A percentile compares a stretch with the other conserved stretches of the same genome.
Conservation (phyloP, 495 filamentous ascomycete genomes). For the Gamarada debralockiae region DNA sequence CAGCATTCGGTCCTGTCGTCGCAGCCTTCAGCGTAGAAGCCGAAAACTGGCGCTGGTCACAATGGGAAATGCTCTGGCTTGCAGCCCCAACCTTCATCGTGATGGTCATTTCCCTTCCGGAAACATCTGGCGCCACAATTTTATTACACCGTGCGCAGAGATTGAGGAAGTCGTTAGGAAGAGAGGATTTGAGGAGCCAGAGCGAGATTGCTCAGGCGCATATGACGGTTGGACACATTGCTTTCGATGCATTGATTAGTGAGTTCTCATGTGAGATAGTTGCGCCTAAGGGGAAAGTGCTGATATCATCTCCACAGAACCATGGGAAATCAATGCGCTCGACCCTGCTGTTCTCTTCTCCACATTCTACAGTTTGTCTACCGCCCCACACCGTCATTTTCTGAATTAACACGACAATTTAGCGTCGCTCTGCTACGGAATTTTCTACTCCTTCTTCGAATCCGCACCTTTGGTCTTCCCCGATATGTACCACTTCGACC, state of each 20-base stretch:
- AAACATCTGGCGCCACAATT: slow-evolving; percentile 43
- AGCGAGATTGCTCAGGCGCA: slow-evolving; percentile 49
- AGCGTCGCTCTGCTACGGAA: slow-evolving; percentile 42
- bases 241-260: slow-evolving; percentile 56
- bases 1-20: slow-evolving; percentile 58
- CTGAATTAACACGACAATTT: no score
- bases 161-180: slow-evolving; percentile 41
- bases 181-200: slow-evolving; percentile 40
- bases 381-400: slow-evolving; percentile 12
- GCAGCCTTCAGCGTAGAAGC: slow-evolving; percentile 58
- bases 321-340: slow-evolving; percentile 57
- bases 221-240: slow-evolving; percentile 39
- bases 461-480: slow-evolving; percentile 71
- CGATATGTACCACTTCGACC: slow-evolving; percentile 55
- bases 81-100: slow-evolving; percentile 39
- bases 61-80: slow-evolving; percentile 52
- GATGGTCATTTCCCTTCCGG: slow-evolving; percentile 42
- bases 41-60: slow-evolving; percentile 54
- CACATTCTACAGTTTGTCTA: slow-evolving; percentile 58
- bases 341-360: slow-evolving; percentile 63
- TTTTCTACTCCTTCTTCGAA: slow-evolving; percentile 71
- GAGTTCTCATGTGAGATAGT: no score
- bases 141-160: slow-evolving; percentile 36
- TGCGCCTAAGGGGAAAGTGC: no score
- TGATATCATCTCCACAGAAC: no score